These are phyloP conservation scores for Larix sibirica DNA, from an alignment of 83 land plant genomes.

Conservation along the genomic window DNA sequence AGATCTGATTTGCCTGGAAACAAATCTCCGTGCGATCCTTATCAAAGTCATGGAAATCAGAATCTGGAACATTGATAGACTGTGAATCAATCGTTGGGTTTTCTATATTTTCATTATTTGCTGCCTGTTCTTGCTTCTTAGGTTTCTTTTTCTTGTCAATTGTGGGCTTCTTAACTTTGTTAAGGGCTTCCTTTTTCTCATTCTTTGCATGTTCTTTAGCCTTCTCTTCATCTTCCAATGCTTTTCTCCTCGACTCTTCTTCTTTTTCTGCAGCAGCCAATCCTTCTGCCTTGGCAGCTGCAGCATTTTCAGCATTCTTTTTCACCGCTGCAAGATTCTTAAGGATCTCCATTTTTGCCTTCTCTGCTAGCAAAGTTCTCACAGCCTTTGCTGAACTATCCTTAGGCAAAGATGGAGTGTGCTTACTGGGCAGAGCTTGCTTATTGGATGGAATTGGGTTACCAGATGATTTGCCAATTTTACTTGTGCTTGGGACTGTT, in stretches of 20 bases:
- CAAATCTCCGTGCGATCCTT: conserved; percentile 65
- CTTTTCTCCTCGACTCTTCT: not conserved
- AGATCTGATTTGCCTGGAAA: conserved; percentile 69
- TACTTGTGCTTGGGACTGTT: not conserved
- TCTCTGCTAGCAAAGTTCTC: conserved; percentile 53
- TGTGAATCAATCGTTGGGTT: conserved; percentile 8
- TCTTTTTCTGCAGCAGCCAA: not conserved
- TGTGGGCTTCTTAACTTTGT: not conserved
- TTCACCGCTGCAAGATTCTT: conserved; percentile 56
- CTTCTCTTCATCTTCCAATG: conserved; percentile 3
- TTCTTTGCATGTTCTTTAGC: conserved; percentile 10
- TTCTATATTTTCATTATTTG: not conserved
- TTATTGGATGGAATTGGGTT: not conserved
- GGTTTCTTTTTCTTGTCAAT: conserved; percentile 3
- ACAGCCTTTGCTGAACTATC: conserved; percentile 26
- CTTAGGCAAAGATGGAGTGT: not conserved
- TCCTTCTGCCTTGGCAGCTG: conserved; percentile 11
- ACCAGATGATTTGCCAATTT: not conserved
- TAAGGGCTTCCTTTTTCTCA: conserved; percentile 19
- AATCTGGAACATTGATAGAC: conserved; percentile 65
- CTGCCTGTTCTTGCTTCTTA: conserved; percentile 16
- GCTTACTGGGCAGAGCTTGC: not conserved
- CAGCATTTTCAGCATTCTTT: conserved; percentile 20
- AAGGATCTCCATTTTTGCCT: conserved; percentile 50
- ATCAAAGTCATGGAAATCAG: conserved; percentile 87